A percentile compares a stretch with the other conserved stretches of the same genome.
Conservation (phyloP, 2,329 filamentous ascomycete species). For the Cryphonectria japonica region DNA sequence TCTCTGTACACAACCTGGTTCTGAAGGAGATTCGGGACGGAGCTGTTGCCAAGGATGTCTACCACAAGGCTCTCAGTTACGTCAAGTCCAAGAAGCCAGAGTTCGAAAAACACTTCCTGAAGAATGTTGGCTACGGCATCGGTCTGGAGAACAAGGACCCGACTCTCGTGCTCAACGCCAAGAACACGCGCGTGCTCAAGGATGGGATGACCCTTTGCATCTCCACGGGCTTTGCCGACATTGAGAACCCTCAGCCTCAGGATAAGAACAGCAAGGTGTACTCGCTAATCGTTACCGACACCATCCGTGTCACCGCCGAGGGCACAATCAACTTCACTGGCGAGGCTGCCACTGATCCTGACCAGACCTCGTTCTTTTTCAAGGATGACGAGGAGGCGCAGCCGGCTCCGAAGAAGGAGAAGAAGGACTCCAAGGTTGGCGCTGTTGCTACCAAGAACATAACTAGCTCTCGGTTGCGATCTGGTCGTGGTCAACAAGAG, state of each 20-base stretch:
- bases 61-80: conserved; percentile 79
- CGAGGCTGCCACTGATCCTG: conserved; percentile 86
- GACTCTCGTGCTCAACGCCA: conserved; percentile 82
- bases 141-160: conserved; percentile 89
- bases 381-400: conserved; percentile 92
- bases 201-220: conserved; percentile 97
- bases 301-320: conserved; percentile 84
- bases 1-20: conserved; percentile 83
- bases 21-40: conserved; percentile 91
- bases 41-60: conserved; percentile 84
- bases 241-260: conserved; percentile 84
- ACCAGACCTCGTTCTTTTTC: conserved; percentile 98
- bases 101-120: conserved; percentile 91
- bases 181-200: conserved; percentile 81
- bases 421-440: conserved; percentile 80
- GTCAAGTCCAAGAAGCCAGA: conserved; percentile 93
- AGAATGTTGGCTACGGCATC: conserved; percentile 89
- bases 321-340: conserved; percentile 84
- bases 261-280: conserved; percentile 90
- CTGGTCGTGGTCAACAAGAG: conserved; percentile 79
- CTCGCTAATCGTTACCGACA: conserved; percentile 89
- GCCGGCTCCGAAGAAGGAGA: conserved; percentile 86
- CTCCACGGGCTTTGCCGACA: conserved; percentile 85
- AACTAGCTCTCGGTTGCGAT: conserved; percentile 88
- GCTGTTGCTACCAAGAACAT: conserved; percentile 95